These are phyloP conservation scores for Marasmius tenuissimus DNA, from an alignment of 1,284 basidiomycete species.

Conservation along the genomic window DNA sequence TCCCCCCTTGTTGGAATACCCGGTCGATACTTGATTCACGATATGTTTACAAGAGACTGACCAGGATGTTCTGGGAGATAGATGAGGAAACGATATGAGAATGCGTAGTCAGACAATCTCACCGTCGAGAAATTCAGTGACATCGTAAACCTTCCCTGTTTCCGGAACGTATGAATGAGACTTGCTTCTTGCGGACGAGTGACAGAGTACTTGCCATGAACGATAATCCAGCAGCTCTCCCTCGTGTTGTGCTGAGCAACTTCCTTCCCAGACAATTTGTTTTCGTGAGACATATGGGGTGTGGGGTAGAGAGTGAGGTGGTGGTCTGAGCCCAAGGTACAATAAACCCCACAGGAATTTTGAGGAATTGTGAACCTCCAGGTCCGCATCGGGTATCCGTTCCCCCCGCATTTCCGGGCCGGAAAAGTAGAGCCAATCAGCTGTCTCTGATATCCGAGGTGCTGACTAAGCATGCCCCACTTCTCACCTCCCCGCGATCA, in stretches of 20 bases:
- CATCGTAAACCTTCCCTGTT: conserved; percentile 68
- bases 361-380: neutral
- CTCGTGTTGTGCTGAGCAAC: conserved; percentile 70
- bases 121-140: conserved; percentile 76
- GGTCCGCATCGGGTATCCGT: neutral
- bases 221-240: conserved; percentile 87
- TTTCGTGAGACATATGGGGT: neutral
- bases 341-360: too few species aligned
- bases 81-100: neutral
- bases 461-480: too few species aligned
- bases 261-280: conserved; percentile 49
- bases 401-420: neutral
- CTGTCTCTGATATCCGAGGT: too few species aligned
- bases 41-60: conserved; percentile 22
- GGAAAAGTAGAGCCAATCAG: neutral
- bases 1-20: conserved; percentile 17
- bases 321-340: neutral
- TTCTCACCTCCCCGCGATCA: too few species aligned
- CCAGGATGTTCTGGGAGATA: conserved; percentile 63
- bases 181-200: conserved; percentile 30
- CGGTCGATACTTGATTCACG: neutral
- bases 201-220: conserved; percentile 60
- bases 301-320: neutral
- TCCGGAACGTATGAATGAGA: conserved; percentile 2
- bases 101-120: conserved; percentile 7